Evolutionary conservation across 2,329 filamentous ascomycete species (phyloP).

Genomic region (Davidsoniella neocaledoniae): DNA sequence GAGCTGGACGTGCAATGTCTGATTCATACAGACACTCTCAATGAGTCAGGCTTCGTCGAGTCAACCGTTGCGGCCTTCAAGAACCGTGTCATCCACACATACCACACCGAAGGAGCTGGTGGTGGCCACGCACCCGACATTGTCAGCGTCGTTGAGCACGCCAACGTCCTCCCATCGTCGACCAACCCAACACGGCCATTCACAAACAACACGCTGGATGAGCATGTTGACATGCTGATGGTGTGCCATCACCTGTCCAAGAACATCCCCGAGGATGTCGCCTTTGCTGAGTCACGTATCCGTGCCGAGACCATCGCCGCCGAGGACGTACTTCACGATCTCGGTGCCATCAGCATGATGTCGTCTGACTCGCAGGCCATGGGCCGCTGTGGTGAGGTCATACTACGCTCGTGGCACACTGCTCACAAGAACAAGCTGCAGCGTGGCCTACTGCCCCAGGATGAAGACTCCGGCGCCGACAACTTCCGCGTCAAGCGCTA

Average conservation of each 20-base stretch:
- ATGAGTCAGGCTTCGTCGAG: conserved; percentile 95
- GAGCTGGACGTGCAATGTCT: conserved; percentile 84
- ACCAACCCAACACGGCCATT: conserved; percentile 88
- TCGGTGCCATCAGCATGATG: conserved; percentile 97
- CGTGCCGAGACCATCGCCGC: conserved; percentile 91
- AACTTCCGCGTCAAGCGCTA: conserved; percentile 90
- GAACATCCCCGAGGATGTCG: conserved; percentile 88
- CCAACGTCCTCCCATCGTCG: conserved; percentile 75
- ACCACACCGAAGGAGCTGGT: conserved; percentile 90
- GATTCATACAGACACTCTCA: conserved; percentile 90
- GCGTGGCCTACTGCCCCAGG: conserved; percentile 58
- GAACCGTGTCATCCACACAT: conserved; percentile 79
- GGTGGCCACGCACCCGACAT: conserved; percentile 94
- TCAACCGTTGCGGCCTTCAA: conserved; percentile 77
- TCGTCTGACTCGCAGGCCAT: conserved; percentile 89
- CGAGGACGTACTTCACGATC: conserved; percentile 87
- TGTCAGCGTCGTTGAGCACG: conserved; percentile 77
- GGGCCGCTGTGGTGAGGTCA: conserved; percentile 88
- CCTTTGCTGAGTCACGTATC: conserved; percentile 88
- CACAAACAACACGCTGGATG: conserved; percentile 82
- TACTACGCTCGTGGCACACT: conserved; percentile 89
- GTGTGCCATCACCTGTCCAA: conserved; percentile 88
- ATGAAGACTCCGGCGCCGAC: conserved; percentile 62
- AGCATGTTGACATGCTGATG: conserved; percentile 97
- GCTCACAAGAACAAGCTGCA: conserved; percentile 93